phyloP scores from a whole-genome alignment of 2,329 filamentous ascomycete species.

The Penicillium sp. region DNA sequence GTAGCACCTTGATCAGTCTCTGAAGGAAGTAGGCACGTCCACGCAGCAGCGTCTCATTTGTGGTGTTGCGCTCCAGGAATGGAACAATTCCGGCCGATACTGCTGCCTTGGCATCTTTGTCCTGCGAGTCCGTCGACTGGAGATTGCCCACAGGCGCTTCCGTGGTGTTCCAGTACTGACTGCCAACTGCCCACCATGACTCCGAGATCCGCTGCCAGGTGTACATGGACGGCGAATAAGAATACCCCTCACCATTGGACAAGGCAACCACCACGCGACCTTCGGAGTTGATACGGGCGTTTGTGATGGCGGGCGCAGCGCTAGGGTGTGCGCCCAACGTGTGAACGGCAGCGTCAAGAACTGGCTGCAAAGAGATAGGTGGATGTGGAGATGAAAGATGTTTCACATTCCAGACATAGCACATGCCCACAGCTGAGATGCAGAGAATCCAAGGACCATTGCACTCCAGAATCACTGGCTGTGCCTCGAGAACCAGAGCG shows the following conservation, averaged over 20 bases:
- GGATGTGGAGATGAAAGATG: constrained; percentile 80
- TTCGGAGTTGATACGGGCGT: constrained; percentile 78
- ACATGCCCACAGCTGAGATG: constrained; percentile 78
- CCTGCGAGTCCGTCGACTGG: constrained; percentile 59
- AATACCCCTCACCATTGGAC: constrained; percentile 88
- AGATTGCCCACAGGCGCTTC: constrained; percentile 79
- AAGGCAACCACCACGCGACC: constrained; percentile 82
- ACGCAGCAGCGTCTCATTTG: constrained; percentile 80
- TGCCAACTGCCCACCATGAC: constrained; percentile 94
- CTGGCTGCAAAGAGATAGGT: constrained; percentile 76
- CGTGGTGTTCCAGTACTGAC: constrained; percentile 97
- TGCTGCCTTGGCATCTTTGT: constrained; percentile 44
- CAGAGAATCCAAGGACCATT: constrained; percentile 82
- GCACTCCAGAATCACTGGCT: constrained; percentile 87
- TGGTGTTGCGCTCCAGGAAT: constrained; percentile 86
- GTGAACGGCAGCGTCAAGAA: constrained; percentile 76
- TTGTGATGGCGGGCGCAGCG: constrained; percentile 73
- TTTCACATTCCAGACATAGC: constrained; percentile 86
- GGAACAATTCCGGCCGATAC: constrained; percentile 89
- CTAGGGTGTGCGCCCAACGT: constrained; percentile 71
- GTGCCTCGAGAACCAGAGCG: constrained; percentile 76
- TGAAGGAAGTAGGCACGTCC: constrained; percentile 86
- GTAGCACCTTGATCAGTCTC: constrained; percentile 76
- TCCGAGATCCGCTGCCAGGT: constrained; percentile 94
- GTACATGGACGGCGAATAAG: constrained; percentile 76